Evolutionary conservation across 768 basidiomycete species (phyloP).

Genomic region (Russula sp.): DNA sequence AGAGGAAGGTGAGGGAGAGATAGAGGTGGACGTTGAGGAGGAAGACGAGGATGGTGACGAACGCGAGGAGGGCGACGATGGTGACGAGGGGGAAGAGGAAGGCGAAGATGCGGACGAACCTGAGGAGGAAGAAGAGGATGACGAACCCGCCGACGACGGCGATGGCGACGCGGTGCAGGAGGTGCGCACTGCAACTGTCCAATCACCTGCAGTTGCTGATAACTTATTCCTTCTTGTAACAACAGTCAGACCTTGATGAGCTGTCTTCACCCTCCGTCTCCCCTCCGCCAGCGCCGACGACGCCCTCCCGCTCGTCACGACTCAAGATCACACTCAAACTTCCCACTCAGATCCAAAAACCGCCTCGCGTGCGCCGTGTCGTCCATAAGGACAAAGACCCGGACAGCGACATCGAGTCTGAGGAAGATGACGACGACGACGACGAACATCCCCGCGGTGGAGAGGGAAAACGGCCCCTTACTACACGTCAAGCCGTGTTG

Average conservation of each 20-base stretch:
- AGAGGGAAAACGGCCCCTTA: conserved; percentile 36
- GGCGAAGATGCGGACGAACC: conserved; percentile 21
- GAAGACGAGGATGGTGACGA: conserved; percentile 31
- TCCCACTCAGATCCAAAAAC: conserved; percentile 38
- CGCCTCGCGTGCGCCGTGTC: conserved; percentile 19
- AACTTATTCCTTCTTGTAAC: background rate
- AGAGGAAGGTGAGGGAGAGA: conserved; percentile 35
- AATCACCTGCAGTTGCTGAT: background rate
- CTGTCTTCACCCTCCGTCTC: conserved; percentile 30
- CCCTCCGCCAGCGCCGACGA: conserved; percentile 28
- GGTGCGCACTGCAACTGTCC: background rate
- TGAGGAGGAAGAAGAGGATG: conserved; percentile 29
- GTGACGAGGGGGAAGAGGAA: conserved; percentile 31
- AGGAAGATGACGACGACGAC: conserved; percentile 37
- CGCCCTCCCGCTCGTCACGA: conserved; percentile 38
- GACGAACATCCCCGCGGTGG: conserved; percentile 36
- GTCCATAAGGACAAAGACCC: conserved; percentile 34
- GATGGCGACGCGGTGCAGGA: conserved; percentile 32
- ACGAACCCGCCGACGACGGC: conserved; percentile 26
- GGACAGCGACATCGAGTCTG: conserved; percentile 45
- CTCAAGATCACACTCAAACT: conserved; percentile 64
- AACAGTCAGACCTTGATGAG: conserved; percentile 28
- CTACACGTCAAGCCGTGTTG: conserved; percentile 63
- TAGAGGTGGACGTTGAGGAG: conserved; percentile 44
- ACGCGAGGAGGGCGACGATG: conserved; percentile 41